phyloP scores from a whole-genome alignment of 345 rosid genomes.

The Sonneratia caseolaris region DNA sequence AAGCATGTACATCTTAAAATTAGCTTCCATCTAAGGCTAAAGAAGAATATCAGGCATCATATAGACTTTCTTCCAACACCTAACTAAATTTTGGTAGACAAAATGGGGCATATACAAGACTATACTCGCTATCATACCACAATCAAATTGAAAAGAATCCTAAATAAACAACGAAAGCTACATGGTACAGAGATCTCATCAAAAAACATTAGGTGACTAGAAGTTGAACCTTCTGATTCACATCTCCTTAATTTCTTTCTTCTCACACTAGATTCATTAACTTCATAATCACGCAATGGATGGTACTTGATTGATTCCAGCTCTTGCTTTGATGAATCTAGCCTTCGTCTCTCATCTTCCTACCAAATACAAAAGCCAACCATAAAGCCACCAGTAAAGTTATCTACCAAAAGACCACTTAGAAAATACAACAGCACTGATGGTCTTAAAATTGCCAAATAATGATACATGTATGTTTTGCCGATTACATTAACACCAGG shows the following conservation, averaged over 20 bases:
- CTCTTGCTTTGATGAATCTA: slow-evolving; percentile 44
- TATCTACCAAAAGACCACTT: background rate
- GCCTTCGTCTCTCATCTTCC: slow-evolving; percentile 48
- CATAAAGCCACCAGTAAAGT: background rate
- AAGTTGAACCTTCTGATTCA: slow-evolving; percentile 28
- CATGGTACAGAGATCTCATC: background rate
- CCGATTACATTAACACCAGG: background rate
- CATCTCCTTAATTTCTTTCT: slow-evolving; percentile 44
- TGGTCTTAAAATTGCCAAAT: background rate
- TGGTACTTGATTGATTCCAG: slow-evolving; percentile 63
- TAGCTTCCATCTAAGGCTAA: background rate
- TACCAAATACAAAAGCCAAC: slow-evolving; percentile 13
- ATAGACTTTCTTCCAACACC: background rate
- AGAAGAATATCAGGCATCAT: background rate
- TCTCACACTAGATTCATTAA: slow-evolving; percentile 13
- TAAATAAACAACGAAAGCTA: background rate
- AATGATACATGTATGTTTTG: background rate
- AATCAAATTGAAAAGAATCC: background rate
- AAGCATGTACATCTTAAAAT: background rate
- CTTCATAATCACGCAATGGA: slow-evolving; percentile 51
- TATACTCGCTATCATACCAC: background rate
- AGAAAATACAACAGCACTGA: background rate
- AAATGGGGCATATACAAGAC: background rate
- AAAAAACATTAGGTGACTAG: background rate
- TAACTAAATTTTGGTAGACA: background rate